These are phyloP conservation scores for Suillus cothurnatus DNA, from an alignment of 768 basidiomycete genomes.

Conservation along the genomic window DNA sequence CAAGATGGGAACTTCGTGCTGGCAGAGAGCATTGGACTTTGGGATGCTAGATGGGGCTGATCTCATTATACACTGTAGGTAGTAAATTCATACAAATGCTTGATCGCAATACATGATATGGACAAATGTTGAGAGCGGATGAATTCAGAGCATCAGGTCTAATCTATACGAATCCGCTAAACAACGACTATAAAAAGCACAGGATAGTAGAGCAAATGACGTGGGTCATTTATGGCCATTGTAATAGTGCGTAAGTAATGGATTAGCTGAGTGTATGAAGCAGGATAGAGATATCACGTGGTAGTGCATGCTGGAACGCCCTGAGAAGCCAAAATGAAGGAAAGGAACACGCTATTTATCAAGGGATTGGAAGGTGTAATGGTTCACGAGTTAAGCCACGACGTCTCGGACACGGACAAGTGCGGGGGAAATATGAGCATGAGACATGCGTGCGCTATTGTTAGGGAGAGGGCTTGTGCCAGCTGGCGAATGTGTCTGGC, in stretches of 20 bases:
- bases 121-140: constrained; percentile 44
- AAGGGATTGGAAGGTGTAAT: constrained; percentile 7
- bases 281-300: constrained; percentile 24
- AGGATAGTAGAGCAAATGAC: constrained; percentile 36
- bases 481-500: constrained; percentile 37
- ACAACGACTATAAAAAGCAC: constrained; percentile 33
- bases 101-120: constrained; percentile 11
- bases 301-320: constrained; percentile 17
- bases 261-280: constrained; percentile 33
- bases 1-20: constrained; percentile 40
- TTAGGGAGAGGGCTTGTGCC: constrained; percentile 55
- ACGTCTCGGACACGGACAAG: constrained; percentile 49
- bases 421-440: constrained; percentile 53
- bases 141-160: constrained; percentile 25
- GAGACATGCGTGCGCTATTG: constrained; percentile 58
- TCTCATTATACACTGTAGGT: neutral
- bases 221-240: constrained; percentile 23
- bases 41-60: constrained; percentile 46
- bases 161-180: constrained; percentile 35
- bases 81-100: neutral
- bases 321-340: constrained; percentile 16
- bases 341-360: constrained; percentile 13
- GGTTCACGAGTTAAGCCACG: constrained; percentile 19
- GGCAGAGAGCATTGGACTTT: constrained; percentile 45
- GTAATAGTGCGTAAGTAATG: constrained; percentile 39